These are phyloP conservation scores for Pulveroboletus sp. DNA, from an alignment of 768 basidiomycete species.

Conservation along the genomic window DNA sequence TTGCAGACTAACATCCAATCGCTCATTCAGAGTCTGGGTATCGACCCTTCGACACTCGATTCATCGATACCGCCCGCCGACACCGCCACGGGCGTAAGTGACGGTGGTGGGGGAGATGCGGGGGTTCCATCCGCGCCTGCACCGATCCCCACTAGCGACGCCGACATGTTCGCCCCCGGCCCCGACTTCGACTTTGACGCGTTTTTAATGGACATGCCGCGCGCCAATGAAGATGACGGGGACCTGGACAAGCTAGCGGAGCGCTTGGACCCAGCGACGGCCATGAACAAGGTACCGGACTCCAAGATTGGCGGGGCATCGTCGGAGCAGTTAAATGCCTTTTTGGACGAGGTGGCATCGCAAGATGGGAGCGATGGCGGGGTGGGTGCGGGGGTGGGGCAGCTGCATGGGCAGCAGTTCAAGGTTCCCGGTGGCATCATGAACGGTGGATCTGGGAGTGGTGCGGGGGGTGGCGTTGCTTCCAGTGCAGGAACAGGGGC, in stretches of 20 bases:
- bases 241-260: conserved; percentile 35
- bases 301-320: conserved; percentile 31
- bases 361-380: conserved; percentile 24
- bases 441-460: neutral
- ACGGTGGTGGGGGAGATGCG: conserved; percentile 6
- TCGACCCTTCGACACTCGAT: conserved; percentile 46
- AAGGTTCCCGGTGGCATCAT: neutral
- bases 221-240: conserved; percentile 26
- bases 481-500: neutral
- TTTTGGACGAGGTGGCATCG: conserved; percentile 42
- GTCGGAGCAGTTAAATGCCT: conserved; percentile 39
- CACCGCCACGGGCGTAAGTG: neutral
- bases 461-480: neutral
- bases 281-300: conserved; percentile 21
- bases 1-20: conserved; percentile 67
- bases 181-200: conserved; percentile 39
- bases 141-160: conserved; percentile 1
- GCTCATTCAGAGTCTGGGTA: conserved; percentile 67
- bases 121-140: neutral
- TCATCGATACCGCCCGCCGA: conserved; percentile 6
- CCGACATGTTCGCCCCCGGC: conserved; percentile 20
- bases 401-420: conserved; percentile 6
- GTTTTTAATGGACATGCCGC: conserved; percentile 39
- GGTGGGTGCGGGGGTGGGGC: neutral
- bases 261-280: conserved; percentile 31